These are phyloP conservation scores for Priceomyces melissophilus DNA, from an alignment of 805 yeast genomes.

Conservation along the genomic window DNA sequence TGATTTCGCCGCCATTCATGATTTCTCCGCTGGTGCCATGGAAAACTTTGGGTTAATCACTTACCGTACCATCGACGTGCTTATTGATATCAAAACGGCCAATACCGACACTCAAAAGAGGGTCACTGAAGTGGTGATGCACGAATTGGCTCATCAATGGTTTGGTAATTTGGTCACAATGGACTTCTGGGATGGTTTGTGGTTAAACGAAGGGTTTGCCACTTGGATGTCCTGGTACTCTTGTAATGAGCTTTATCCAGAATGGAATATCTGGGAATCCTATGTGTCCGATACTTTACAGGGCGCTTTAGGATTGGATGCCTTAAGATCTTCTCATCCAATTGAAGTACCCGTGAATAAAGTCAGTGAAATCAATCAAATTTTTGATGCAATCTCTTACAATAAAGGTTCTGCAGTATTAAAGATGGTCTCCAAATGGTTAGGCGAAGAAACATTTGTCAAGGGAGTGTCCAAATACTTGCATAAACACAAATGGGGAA, in stretches of 20 bases:
- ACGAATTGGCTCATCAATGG: conserved; percentile 91
- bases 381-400: conserved; percentile 81
- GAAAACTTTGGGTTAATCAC: conserved; percentile 83
- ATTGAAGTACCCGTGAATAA: conserved; percentile 77
- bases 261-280: conserved; percentile 84
- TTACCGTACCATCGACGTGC: conserved; percentile 71
- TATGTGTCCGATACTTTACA: conserved; percentile 77
- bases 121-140: conserved; percentile 83
- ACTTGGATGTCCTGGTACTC: conserved; percentile 91
- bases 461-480: conserved; percentile 78
- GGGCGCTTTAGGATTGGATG: conserved; percentile 70
- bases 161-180: conserved; percentile 85
- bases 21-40: conserved; percentile 86
- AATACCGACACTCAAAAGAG: conserved; percentile 62
- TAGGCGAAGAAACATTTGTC: conserved; percentile 73
- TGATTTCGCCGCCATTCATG: conserved; percentile 81
- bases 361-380: conserved; percentile 79
- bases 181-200: conserved; percentile 91
- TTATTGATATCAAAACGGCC: conserved; percentile 69
- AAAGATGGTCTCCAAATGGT: conserved; percentile 76
- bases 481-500: conserved; percentile 72
- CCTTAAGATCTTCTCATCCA: conserved; percentile 81
- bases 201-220: conserved; percentile 88
- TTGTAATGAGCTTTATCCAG: conserved; percentile 71
- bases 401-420: conserved; percentile 76